Conservation (phyloP, 2,329 filamentous ascomycete species). For the Allantophomopsis cytisporea region DNA sequence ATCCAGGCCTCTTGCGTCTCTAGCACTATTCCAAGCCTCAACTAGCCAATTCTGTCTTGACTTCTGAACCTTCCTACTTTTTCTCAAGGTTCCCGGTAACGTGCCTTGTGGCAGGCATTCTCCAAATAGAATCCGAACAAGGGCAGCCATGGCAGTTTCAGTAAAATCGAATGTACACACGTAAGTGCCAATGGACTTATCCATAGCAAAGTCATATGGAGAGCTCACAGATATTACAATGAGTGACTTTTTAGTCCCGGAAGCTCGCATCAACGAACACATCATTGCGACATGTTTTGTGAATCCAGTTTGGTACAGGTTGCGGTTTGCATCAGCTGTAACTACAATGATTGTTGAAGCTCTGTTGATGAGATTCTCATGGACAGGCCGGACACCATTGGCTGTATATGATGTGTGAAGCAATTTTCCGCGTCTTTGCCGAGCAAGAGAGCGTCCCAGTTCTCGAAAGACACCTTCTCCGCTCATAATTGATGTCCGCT, state of each 20-base stretch:
- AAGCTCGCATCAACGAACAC: conserved; percentile 67
- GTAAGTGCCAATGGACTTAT: conserved; percentile 80
- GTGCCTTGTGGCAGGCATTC: conserved; percentile 48
- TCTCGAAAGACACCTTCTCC: conserved; percentile 89
- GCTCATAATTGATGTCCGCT: conserved; percentile 60
- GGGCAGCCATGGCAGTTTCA: conserved; percentile 73
- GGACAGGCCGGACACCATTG: conserved; percentile 81
- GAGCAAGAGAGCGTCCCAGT: conserved; percentile 73
- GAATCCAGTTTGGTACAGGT: conserved; percentile 87
- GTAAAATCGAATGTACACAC: conserved; percentile 96
- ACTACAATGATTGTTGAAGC: conserved; percentile 72
- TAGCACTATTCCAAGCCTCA: conserved; percentile 69
- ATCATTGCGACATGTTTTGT: conserved; percentile 96
- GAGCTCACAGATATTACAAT: conserved; percentile 90
- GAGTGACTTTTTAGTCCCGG: conserved; percentile 74
- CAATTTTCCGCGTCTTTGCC: conserved; percentile 73
- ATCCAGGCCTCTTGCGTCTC: conserved; percentile 62
- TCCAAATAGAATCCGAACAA: conserved; percentile 75
- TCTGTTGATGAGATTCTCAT: conserved; percentile 83
- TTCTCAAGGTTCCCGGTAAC: conserved; percentile 63
- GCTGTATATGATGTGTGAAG: conserved; percentile 92
- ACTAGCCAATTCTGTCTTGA: conserved; percentile 94
- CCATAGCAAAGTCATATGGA: conserved; percentile 92
- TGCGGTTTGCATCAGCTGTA: conserved; percentile 87
- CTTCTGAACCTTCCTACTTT: conserved; percentile 76